phyloP scores from a whole-genome alignment of 176 grass and related monocot species.

The Stipa capillata region DNA sequence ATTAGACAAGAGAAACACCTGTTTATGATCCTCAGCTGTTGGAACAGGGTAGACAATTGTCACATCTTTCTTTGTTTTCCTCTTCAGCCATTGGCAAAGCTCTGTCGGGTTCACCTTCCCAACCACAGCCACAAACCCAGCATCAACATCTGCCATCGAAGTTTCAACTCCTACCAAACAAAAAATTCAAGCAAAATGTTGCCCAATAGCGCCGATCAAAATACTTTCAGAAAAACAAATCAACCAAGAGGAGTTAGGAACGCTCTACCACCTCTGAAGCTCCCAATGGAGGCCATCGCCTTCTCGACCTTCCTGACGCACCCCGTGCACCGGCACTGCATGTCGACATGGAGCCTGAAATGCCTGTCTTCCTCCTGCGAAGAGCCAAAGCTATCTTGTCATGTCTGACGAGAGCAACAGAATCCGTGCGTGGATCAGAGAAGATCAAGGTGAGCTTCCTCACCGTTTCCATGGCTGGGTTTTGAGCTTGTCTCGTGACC shows the following conservation, averaged over 20 bases:
- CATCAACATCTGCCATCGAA: constrained; percentile 10
- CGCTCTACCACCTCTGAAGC: neutral
- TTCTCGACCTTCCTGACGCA: constrained; percentile 35
- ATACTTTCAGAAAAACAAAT: neutral
- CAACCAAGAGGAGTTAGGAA: neutral
- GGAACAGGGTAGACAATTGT: constrained; percentile 9
- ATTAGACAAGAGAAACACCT: constrained; percentile 2
- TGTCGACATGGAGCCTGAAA: constrained; percentile 24
- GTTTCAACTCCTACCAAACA: neutral
- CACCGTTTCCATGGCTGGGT: constrained; percentile 18
- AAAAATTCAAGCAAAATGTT: neutral
- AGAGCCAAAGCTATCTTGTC: neutral
- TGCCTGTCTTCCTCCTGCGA: constrained; percentile 4
- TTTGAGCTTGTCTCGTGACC: neutral
- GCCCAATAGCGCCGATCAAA: neutral
- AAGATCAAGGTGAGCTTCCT: neutral
- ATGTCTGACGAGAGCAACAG: neutral
- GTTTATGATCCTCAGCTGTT: neutral
- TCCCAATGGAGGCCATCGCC: constrained; percentile 23
- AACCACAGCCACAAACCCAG: constrained; percentile 1
- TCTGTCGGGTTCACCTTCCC: constrained; percentile 24
- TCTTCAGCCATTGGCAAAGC: constrained; percentile 33
- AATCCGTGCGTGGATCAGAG: neutral
- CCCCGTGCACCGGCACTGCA: constrained; percentile 29
- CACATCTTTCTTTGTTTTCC: constrained; percentile 25